Evolutionary conservation across 1,139 yeast species (phyloP).

Genomic region (Suhomyces panamericanus): DNA sequence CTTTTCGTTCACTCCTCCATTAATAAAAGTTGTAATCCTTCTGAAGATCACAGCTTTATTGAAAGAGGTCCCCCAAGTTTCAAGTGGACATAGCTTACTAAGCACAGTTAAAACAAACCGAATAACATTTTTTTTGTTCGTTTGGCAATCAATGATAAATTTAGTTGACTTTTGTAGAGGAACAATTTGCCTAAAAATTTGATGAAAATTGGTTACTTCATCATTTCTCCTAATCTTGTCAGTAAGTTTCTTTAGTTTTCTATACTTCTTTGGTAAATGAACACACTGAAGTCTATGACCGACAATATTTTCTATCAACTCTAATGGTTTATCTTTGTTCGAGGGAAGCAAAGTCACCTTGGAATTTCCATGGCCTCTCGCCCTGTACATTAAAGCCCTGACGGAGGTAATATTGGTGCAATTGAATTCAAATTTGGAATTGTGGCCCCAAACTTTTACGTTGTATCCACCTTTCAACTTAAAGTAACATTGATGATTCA

Average conservation of each 20-base stretch:
- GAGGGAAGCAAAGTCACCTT: neutral
- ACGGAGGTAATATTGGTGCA: conserved; percentile 8
- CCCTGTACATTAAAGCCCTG: conserved; percentile 13
- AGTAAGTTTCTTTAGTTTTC: conserved; percentile 20
- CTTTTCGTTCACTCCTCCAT: conserved; percentile 33
- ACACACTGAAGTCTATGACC: conserved; percentile 1
- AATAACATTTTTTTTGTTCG: conserved; percentile 32
- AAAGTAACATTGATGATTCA: conserved; percentile 29
- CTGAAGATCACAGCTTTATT: conserved; percentile 48
- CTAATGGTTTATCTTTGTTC: neutral
- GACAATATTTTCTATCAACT: conserved; percentile 1
- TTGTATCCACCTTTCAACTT: conserved; percentile 14
- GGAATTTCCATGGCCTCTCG: neutral
- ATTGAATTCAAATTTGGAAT: conserved; percentile 1
- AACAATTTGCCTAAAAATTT: conserved; percentile 27
- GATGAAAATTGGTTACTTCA: conserved; percentile 23
- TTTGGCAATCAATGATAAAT: conserved; percentile 22
- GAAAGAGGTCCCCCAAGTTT: conserved; percentile 52
- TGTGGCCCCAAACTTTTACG: conserved; percentile 40
- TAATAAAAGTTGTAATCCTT: conserved; percentile 41
- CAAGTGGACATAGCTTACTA: conserved; percentile 52
- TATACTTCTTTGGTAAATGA: conserved; percentile 25
- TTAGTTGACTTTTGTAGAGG: conserved; percentile 7
- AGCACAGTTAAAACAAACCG: conserved; percentile 41
- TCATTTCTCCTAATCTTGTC: conserved; percentile 25